These are phyloP conservation scores for Tolypocladium amazonense DNA, from an alignment of 2,329 filamentous ascomycete genomes.

Conservation along the genomic window DNA sequence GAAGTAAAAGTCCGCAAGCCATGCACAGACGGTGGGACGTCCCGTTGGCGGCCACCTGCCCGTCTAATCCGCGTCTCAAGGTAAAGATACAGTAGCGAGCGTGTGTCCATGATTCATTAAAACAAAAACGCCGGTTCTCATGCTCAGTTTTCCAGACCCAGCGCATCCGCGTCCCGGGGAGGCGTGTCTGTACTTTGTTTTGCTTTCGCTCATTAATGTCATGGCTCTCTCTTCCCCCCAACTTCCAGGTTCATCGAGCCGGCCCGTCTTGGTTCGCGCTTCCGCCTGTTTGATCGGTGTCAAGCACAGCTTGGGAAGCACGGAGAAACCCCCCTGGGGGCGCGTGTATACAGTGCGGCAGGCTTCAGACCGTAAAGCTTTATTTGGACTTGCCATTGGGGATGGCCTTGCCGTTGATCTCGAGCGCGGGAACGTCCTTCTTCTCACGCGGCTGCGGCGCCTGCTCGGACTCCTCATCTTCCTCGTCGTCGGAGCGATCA, in stretches of 20 bases:
- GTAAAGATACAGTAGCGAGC: not conserved
- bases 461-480: constrained; percentile 36
- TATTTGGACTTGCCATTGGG: constrained; percentile 5
- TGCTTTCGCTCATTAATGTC: not conserved
- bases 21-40: not conserved
- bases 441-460: constrained; percentile 8
- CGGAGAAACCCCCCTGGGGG: not conserved
- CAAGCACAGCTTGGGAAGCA: not conserved
- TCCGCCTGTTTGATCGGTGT: not conserved
- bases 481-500: constrained; percentile 60
- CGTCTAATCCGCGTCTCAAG: not conserved
- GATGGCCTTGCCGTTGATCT: constrained; percentile 11
- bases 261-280: not conserved
- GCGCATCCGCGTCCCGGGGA: not conserved
- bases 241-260: not conserved
- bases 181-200: not conserved
- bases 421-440: constrained; percentile 8
- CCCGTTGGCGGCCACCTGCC: not conserved
- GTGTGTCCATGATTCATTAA: not conserved
- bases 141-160: constrained; percentile 1
- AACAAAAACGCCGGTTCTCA: constrained; percentile 6
- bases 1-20: not conserved
- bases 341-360: not conserved
- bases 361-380: not conserved
- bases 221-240: not conserved